Base-by-base conservation (phyloP, 2,329 filamentous ascomycete genomes). In the Anthostomella pinea region DNA sequence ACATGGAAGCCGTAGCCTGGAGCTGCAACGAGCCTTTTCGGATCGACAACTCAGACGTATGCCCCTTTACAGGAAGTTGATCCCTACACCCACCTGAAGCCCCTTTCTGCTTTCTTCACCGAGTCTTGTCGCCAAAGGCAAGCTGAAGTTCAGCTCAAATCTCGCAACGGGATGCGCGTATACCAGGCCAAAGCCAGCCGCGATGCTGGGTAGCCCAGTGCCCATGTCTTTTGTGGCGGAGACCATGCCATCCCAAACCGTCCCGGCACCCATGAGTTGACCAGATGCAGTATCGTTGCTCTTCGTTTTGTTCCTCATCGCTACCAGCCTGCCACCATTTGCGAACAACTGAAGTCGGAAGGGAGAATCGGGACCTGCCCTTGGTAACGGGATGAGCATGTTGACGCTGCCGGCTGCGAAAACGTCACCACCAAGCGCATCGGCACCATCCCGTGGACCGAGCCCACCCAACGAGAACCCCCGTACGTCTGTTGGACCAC, bases 111-210 rank as follows among this genome's bases (percentile, higher is more conserved):
- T 83, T 52, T 93, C 83, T 66, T 98, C 93, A 22, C 88, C 89
- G 46, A 77, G 83, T 40, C 93, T 77, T 55, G 88, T 63, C 13
- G 91, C 83, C 41, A 98, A 62, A 1, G 93, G 93, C 49, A 98
- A 63, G 53, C 86, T 89, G 60, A 98, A 95, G 65, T 98, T 98
- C 51, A 98, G 71, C 69, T 98, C 93, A 48, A 98, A 96, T 38
- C 93, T 72, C 8, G 93, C 93, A 14, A 91, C 84, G 0, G 90
- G 90, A 57, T 97, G 91, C 3, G 90, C 93, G 60, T 98, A 98
- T 1, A 98, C 90, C 15, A 98, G 68, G 1, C 93, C 93, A 9
- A 96, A 67, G 17, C 93, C 93, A 2, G 88, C 91, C 2, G 91
- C 85, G 21, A 89, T 71, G 59, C 87, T 96, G 0, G 93, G 93